Evolutionary conservation across 1,284 basidiomycete species (phyloP).

Genomic region (Trichosporon inkin): DNA sequence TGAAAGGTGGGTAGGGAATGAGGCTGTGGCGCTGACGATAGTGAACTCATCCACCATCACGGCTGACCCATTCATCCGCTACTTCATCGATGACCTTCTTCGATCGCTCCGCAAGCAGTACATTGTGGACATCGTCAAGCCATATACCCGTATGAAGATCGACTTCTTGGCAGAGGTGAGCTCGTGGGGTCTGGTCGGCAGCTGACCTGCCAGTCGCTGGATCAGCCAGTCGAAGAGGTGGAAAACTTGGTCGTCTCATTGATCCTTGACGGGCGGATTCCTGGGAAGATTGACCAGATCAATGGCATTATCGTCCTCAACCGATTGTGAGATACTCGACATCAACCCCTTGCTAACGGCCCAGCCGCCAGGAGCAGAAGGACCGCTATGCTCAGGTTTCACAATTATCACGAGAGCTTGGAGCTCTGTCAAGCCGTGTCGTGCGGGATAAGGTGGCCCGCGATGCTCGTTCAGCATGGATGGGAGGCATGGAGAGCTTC

Average conservation of each 20-base stretch:
- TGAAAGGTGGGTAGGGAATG: conserved; percentile 61
- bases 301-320: conserved; percentile 86
- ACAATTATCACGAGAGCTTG: conserved; percentile 73
- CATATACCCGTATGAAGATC: conserved; percentile 88
- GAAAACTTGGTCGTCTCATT: conserved; percentile 89
- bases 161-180: conserved; percentile 80
- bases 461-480: conserved; percentile 14
- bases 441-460: conserved; percentile 35
- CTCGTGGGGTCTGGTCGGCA: neutral
- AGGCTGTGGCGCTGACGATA: conserved; percentile 37
- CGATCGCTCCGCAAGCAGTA: conserved; percentile 91
- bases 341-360: neutral
- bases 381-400: conserved; percentile 75
- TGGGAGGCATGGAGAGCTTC: conserved; percentile 23
- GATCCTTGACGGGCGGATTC: conserved; percentile 90
- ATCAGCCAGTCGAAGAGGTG: conserved; percentile 79
- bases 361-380: conserved; percentile 74
- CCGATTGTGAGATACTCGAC: conserved; percentile 60
- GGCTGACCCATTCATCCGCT: conserved; percentile 86
- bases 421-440: conserved; percentile 43
- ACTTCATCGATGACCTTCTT: conserved; percentile 91
- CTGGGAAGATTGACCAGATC: conserved; percentile 93
- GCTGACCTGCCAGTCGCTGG: conserved; percentile 67
- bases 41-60: conserved; percentile 92
- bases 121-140: conserved; percentile 94